Base-by-base conservation (phyloP, 768 basidiomycete species). In the Kwoniella dendrophila region DNA sequence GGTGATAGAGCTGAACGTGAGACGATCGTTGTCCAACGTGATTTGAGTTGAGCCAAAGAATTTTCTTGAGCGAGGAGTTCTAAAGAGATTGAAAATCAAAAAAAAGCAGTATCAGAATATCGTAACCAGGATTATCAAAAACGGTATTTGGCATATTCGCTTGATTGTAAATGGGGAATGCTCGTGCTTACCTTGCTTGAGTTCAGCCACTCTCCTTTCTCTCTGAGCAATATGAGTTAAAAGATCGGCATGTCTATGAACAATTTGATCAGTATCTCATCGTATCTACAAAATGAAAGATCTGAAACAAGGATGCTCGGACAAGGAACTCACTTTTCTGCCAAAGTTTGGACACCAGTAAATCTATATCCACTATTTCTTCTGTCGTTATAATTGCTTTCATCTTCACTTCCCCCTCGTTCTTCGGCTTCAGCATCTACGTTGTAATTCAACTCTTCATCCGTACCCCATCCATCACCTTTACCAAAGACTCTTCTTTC, bases 201-300 rank as follows among this genome's bases (percentile, higher is more conserved):
- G 61, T 48, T 76, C 74, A 29, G 70, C 68, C 22, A 76, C 72
- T 22, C 63, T 33, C 12, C 72, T 48, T 40, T 76, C 74, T 33
- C 65, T 64, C 56, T 76, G 70, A 33, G 74, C 74, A 45, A 76
- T 76, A 2, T 57, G 36, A 1, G 67, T 69, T 4, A 76, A 56
- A 2, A 76, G 56, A 26, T 76, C 74, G 24, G 70, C 70, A 47
- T 76, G 72, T 60, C 74, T 76, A 4, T 16, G 6, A 48, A 51
- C 10, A 2, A 34, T 24, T 8, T 18, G 10, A 22, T 47, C 14
- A 36, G 34, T 1, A 20, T 30, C 18, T 27, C 29, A 16, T 18
- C 14, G 6, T 44, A 60, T 52, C 38, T 51, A 49, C 41, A 61
- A 41, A 38, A 7, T 24, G 30, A 3, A 51, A 27, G 34, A 36